Percentiles rank a stretch among this genome's conserved stretches.
These are phyloP conservation scores for Mortierella hygrophila DNA, from an alignment of 192 early-diverging fungal species.

Conservation along the genomic window DNA sequence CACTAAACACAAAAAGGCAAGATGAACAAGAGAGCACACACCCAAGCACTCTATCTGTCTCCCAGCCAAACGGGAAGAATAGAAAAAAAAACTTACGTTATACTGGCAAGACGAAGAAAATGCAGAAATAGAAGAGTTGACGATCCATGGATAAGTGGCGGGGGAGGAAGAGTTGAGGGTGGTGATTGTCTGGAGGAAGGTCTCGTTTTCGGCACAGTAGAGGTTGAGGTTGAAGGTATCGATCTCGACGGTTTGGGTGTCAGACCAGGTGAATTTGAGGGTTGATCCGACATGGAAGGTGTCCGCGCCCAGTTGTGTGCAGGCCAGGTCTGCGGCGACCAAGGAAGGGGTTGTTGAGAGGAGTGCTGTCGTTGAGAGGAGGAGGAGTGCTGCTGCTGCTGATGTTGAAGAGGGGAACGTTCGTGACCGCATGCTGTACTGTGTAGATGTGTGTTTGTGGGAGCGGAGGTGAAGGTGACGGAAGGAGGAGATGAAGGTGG, in stretches of 20 bases:
- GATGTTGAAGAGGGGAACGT: constrained; percentile 6
- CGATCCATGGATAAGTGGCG: constrained; percentile 21
- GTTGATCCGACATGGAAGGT: constrained; percentile 42
- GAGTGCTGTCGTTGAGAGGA: neutral
- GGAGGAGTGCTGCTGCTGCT: too few relatives aligned
- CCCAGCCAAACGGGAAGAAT: neutral
- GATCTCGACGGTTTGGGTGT: constrained; percentile 21
- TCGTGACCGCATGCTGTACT: constrained; percentile 24
- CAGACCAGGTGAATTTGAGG: constrained; percentile 36
- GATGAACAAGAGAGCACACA: neutral
- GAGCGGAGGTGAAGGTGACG: neutral
- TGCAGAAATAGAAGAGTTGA: constrained; percentile 8
- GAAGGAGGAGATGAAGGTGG: neutral
- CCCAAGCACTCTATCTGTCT: neutral
- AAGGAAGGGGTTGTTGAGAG: constrained; percentile 3
- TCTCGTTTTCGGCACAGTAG: constrained; percentile 33
- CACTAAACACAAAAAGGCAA: constrained; percentile 6
- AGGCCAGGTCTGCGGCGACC: constrained; percentile 25
- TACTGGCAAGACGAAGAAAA: constrained; percentile 6
- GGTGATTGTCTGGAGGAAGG: constrained; percentile 25
- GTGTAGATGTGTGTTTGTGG: neutral
- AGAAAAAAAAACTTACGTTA: constrained; percentile 19
- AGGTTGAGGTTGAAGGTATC: constrained; percentile 36
- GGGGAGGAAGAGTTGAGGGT: constrained; percentile 29
- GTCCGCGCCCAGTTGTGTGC: constrained; percentile 24